Percentiles rank a stretch among this genome's conserved stretches.
phyloP scores from a whole-genome alignment of 2,329 filamentous ascomycete species.

The Hirsutella minnesotensis region DNA sequence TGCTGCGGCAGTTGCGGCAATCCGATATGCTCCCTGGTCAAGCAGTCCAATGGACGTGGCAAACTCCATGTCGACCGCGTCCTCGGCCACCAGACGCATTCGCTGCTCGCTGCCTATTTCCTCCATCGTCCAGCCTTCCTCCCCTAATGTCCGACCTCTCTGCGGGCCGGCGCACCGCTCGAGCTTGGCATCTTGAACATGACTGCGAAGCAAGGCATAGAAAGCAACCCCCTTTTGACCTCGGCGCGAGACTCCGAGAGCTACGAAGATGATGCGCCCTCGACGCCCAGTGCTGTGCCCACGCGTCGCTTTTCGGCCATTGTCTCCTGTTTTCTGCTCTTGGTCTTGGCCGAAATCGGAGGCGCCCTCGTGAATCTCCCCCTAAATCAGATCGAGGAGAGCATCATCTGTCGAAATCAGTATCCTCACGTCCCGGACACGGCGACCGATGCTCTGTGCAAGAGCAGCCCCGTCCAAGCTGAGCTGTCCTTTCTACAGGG shows the following conservation, averaged over 20 bases:
- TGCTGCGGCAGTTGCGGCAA: no score
- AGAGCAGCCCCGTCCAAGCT: background rate
- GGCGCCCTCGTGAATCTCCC: background rate
- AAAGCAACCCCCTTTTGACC: background rate
- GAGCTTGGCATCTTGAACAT: no score
- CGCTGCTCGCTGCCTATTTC: no score
- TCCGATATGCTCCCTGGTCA: no score
- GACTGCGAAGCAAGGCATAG: no score
- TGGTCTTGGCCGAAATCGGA: background rate
- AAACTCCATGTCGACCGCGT: no score
- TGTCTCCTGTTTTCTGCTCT: background rate
- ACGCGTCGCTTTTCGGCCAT: background rate
- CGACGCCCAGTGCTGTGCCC: background rate
- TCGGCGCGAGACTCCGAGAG: background rate
- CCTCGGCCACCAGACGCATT: no score
- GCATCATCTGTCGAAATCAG: background rate
- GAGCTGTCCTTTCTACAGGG: background rate
- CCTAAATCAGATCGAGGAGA: conserved; percentile 1
- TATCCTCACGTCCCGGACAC: background rate
- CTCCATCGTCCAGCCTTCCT: no score
- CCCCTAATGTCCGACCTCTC: no score
- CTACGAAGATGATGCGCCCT: background rate
- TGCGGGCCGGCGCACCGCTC: no score
- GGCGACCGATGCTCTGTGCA: conserved; percentile 1
- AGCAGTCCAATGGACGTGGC: no score